Evolutionary conservation across 306 rosid species (phyloP).

Genomic region (Cyamopsis tetragonoloba): DNA sequence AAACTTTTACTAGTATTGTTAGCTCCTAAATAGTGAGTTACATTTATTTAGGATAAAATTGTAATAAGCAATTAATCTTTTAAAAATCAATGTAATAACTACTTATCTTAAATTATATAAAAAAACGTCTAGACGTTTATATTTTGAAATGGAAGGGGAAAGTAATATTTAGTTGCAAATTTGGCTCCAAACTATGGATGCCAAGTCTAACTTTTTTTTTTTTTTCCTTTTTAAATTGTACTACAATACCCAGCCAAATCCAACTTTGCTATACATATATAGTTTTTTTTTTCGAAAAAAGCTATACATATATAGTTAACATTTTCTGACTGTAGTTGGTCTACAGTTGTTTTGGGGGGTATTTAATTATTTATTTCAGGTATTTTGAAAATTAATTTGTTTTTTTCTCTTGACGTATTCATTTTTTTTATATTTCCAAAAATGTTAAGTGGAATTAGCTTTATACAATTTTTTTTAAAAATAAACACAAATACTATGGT

Average conservation of each 20-base stretch:
- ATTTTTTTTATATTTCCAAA: not conserved
- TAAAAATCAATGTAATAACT: no score
- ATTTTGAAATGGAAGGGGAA: no score
- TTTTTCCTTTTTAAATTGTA: not conserved
- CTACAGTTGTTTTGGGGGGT: not conserved
- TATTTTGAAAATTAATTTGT: not conserved
- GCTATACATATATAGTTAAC: no score
- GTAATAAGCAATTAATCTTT: no score
- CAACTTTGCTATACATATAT: constrained; percentile 18
- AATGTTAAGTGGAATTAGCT: not conserved
- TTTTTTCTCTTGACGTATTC: not conserved
- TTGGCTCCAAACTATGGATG: not conserved
- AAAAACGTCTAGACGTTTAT: no score
- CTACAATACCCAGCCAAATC: constrained; percentile 12
- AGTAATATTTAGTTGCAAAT: not conserved
- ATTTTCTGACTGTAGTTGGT: not conserved
- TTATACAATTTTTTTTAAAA: not conserved
- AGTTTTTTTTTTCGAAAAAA: no score
- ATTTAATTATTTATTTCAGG: not conserved
- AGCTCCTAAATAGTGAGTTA: no score
- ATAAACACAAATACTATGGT: not conserved
- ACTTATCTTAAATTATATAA: no score
- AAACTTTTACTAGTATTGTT: no score
- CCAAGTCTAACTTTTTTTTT: constrained; percentile 1
- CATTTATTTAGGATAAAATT: no score